phyloP scores from a whole-genome alignment of 306 rosid genomes.

The Vigna mungo region DNA sequence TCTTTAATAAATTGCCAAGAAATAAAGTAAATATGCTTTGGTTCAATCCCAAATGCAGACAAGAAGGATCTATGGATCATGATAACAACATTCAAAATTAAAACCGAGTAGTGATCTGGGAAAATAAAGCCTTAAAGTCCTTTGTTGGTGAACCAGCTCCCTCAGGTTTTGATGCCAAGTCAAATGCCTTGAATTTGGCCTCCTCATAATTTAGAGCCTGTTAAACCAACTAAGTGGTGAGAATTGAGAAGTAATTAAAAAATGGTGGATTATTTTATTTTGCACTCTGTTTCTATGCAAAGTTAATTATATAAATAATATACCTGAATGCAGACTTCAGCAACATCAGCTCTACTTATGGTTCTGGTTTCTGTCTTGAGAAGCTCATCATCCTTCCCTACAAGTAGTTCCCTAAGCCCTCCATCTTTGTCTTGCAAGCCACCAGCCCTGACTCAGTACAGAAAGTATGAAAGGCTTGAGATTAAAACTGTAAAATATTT shows the following conservation, averaged over 20 bases:
- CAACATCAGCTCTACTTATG: conserved; percentile 76
- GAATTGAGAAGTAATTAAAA: neutral
- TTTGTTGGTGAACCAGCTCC: conserved; percentile 73
- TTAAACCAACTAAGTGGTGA: conserved; percentile 21
- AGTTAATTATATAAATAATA: neutral
- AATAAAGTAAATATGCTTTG: conserved; percentile 26
- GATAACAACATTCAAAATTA: conserved; percentile 44
- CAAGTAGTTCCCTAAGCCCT: conserved; percentile 68
- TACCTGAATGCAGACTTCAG: conserved; percentile 94
- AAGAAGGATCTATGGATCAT: neutral
- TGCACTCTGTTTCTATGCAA: neutral
- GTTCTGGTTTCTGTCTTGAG: conserved; percentile 81
- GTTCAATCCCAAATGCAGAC: conserved; percentile 16
- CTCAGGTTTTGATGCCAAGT: conserved; percentile 85
- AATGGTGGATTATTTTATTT: neutral
- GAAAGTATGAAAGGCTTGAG: neutral
- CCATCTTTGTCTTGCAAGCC: conserved; percentile 92
- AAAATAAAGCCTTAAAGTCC: conserved; percentile 83
- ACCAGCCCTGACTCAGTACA: conserved; percentile 70
- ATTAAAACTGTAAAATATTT: no score
- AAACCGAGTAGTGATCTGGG: conserved; percentile 71
- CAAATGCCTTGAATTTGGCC: conserved; percentile 77
- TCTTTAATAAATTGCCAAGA: conserved; percentile 15
- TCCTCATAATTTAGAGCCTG: conserved; percentile 84
- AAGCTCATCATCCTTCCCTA: conserved; percentile 90